Conservation (phyloP, 2,329 filamentous ascomycete genomes). For the Colletotrichum brevisporum region DNA sequence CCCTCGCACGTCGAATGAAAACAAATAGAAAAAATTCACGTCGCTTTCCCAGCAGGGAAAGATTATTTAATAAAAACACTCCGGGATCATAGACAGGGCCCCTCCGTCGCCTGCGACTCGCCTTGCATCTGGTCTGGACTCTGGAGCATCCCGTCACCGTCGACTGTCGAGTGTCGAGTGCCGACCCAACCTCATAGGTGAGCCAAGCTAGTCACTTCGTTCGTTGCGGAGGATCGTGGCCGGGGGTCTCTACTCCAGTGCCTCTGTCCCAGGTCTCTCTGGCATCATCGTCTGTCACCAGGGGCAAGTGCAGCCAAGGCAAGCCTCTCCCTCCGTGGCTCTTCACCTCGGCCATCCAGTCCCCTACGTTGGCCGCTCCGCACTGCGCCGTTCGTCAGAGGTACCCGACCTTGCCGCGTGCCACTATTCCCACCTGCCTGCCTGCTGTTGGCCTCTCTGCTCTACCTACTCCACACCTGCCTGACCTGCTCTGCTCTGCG, state of each 20-base stretch:
- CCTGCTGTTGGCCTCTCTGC: conserved; percentile 23
- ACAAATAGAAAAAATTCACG: conserved; percentile 21
- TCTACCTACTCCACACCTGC: conserved; percentile 30
- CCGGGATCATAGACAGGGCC: conserved; percentile 37
- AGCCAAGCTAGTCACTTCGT: conserved; percentile 40
- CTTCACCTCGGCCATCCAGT: conserved; percentile 19
- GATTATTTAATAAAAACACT: conserved; percentile 35
- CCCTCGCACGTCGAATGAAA: conserved; percentile 26
- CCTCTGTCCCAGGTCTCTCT: conserved; percentile 25
- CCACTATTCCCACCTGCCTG: conserved; percentile 39
- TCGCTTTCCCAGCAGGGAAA: conserved; percentile 26
- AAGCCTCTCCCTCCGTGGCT: conserved; percentile 16
- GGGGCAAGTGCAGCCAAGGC: conserved; percentile 35
- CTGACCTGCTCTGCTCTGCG: conserved; percentile 22
- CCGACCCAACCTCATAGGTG: conserved; percentile 35
- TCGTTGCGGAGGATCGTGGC: conserved; percentile 39
- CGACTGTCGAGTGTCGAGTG: conserved; percentile 15
- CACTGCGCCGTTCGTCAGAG: conserved; percentile 9
- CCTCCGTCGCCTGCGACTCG: conserved; percentile 27
- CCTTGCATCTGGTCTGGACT: conserved; percentile 32
- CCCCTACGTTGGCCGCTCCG: conserved; percentile 18
- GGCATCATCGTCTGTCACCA: conserved; percentile 13
- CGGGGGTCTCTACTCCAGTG: conserved; percentile 20
- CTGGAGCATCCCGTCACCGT: conserved; percentile 27
- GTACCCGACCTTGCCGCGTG: conserved; percentile 14